These are phyloP conservation scores for Crithidia brevicula DNA, from an alignment of 208 protist genomes.

Conservation along the genomic window DNA sequence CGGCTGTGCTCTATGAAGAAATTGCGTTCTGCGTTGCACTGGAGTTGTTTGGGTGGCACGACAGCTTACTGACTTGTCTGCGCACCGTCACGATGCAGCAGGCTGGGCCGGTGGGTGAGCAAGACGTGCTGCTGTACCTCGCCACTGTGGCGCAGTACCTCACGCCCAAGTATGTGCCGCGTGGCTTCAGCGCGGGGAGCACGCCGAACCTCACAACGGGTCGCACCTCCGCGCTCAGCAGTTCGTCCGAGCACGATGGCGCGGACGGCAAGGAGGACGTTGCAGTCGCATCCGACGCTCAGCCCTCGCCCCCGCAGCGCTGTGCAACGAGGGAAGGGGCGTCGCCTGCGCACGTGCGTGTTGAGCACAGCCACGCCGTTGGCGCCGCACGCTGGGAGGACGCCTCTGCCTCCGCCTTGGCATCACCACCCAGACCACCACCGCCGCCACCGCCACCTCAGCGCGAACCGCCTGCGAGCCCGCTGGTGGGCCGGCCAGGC, in stretches of 20 bases:
- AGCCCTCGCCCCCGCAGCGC: constrained; percentile 3
- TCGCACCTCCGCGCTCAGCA: constrained; percentile 24
- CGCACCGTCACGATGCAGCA: background rate
- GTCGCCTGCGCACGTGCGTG: constrained; percentile 1
- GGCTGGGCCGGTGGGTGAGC: background rate
- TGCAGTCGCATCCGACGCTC: background rate
- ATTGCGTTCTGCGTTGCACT: constrained; percentile 29
- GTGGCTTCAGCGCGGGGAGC: constrained; percentile 16
- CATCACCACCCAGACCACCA: too few species aligned
- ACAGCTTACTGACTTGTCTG: constrained; percentile 20
- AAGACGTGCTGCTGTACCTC: constrained; percentile 15
- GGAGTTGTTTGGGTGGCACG: constrained; percentile 31
- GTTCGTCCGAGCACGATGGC: constrained; percentile 17
- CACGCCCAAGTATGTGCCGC: constrained; percentile 3
- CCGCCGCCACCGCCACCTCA: too few species aligned
- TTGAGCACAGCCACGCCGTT: constrained; percentile 12
- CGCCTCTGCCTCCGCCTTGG: background rate
- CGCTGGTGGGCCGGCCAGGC: background rate
- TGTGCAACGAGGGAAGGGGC: constrained; percentile 3
- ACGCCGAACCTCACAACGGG: constrained; percentile 23
- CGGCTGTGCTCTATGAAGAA: constrained; percentile 12
- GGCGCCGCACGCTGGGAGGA: background rate
- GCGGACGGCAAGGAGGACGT: background rate
- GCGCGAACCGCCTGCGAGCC: background rate
- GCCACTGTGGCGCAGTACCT: constrained; percentile 20